These are phyloP conservation scores for Saccharomyces pastorianus DNA, from an alignment of 1,139 yeast species.

Conservation along the genomic window DNA sequence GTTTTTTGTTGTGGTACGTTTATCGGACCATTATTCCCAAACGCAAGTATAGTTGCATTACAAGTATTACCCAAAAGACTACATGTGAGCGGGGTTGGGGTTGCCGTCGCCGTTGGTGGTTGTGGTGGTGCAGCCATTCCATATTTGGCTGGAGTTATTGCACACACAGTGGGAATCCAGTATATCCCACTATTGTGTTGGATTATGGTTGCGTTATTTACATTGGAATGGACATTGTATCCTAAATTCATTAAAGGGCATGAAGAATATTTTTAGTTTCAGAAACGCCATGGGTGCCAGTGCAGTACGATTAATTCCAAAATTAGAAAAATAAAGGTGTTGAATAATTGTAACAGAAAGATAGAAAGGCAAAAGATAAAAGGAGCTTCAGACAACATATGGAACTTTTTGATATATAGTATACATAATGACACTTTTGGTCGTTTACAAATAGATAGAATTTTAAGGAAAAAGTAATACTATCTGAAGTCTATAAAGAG, in stretches of 20 bases:
- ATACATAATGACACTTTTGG: neutral
- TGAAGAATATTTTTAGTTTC: conserved; percentile 12
- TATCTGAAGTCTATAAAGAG: neutral
- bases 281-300: neutral
- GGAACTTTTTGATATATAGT: neutral
- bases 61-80: conserved; percentile 52
- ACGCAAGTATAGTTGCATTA: conserved; percentile 58
- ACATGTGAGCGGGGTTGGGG: conserved; percentile 65
- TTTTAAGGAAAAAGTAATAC: neutral
- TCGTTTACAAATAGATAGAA: neutral
- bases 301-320: neutral
- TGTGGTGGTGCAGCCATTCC: conserved; percentile 74
- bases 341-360: neutral
- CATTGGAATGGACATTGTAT: conserved; percentile 29
- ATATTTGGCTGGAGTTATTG: conserved; percentile 46
- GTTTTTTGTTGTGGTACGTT: conserved; percentile 56
- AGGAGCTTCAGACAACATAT: neutral
- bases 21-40: conserved; percentile 78
- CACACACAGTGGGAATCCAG: conserved; percentile 26
- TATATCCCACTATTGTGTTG: conserved; percentile 28
- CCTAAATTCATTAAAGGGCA: conserved; percentile 25
- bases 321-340: neutral
- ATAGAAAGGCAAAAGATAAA: neutral
- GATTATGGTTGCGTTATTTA: conserved; percentile 23
- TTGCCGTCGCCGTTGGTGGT: conserved; percentile 72